These are phyloP conservation scores for Thielaviopsis populi DNA, from an alignment of 2,329 filamentous ascomycete species.

Conservation along the genomic window DNA sequence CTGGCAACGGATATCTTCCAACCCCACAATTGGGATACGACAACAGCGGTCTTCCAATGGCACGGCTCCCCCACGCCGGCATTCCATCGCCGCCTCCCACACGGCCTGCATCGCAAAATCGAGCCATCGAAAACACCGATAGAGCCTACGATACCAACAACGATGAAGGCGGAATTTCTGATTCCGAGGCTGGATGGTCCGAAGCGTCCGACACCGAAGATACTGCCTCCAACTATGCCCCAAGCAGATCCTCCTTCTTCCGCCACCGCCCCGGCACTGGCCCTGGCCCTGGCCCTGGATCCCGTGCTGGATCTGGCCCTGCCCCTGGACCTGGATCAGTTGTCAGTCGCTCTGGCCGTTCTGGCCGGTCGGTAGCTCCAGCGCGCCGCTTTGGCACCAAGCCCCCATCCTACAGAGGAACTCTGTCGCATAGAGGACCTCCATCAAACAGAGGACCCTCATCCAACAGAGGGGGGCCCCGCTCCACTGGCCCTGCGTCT, in stretches of 20 bases:
- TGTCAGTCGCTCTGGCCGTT: not conserved
- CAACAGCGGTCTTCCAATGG: conserved; percentile 13
- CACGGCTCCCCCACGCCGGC: conserved; percentile 12
- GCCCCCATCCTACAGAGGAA: not conserved
- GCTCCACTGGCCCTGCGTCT: conserved; percentile 4
- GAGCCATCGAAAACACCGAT: not conserved
- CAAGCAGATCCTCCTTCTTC: not conserved
- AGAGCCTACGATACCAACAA: not conserved
- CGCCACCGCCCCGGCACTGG: not conserved
- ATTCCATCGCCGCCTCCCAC: conserved; percentile 13
- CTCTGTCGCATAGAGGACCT: not conserved
- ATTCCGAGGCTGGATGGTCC: not conserved
- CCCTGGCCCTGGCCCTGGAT: not conserved
- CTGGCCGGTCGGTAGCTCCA: not conserved
- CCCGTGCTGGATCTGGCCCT: not conserved
- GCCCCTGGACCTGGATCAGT: not conserved
- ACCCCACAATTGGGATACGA: conserved; percentile 11
- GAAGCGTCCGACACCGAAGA: not conserved
- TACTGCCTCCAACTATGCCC: not conserved
- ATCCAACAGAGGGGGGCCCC: not conserved
- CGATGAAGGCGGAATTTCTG: not conserved
- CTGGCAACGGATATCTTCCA: not conserved
- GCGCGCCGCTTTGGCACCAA: not conserved
- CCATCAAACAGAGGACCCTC: not conserved
- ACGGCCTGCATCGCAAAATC: conserved; percentile 12